These are phyloP conservation scores for Nepenthes alata DNA, from an alignment of 179 eudicot species.

Conservation along the genomic window DNA sequence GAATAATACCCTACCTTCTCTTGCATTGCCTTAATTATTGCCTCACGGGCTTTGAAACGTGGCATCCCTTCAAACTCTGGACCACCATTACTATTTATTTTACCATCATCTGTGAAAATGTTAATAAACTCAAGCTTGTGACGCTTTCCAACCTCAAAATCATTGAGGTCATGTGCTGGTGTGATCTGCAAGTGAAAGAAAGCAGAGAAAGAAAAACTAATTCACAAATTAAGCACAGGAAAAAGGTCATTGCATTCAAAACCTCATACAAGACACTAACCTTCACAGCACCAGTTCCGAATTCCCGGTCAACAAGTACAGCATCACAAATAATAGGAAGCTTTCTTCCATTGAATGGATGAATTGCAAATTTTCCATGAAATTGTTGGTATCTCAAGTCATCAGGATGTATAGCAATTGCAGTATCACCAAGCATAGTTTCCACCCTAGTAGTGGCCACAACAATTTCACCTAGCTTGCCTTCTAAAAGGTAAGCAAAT, in stretches of 20 bases:
- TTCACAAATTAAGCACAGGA: conserved; percentile 3
- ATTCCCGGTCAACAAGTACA: conserved; percentile 65
- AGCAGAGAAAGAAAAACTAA: not conserved
- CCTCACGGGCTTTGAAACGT: conserved; percentile 78
- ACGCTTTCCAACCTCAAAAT: conserved; percentile 91
- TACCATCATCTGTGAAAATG: conserved; percentile 87
- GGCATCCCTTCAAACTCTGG: conserved; percentile 68
- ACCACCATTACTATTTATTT: conserved; percentile 85
- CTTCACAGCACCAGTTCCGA: conserved; percentile 99
- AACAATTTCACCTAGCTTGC: conserved; percentile 66
- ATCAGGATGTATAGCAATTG: conserved; percentile 86
- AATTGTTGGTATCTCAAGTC: conserved; percentile 73
- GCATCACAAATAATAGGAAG: conserved; percentile 79
- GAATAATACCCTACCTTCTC: conserved; percentile 37
- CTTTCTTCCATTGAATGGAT: conserved; percentile 82
- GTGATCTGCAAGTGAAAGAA: conserved; percentile 50
- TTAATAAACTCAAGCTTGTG: conserved; percentile 83
- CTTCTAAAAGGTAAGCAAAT: conserved; percentile 89
- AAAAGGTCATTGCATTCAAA: conserved; percentile 3
- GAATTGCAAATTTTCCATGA: conserved; percentile 79
- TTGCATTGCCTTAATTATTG: conserved; percentile 56
- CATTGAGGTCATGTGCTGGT: conserved; percentile 96
- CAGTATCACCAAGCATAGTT: conserved; percentile 98
- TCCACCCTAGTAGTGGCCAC: conserved; percentile 97
- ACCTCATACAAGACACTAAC: conserved; percentile 19